Base-by-base conservation (phyloP, 768 basidiomycete genomes). In the Leccinellum albellum region DNA sequence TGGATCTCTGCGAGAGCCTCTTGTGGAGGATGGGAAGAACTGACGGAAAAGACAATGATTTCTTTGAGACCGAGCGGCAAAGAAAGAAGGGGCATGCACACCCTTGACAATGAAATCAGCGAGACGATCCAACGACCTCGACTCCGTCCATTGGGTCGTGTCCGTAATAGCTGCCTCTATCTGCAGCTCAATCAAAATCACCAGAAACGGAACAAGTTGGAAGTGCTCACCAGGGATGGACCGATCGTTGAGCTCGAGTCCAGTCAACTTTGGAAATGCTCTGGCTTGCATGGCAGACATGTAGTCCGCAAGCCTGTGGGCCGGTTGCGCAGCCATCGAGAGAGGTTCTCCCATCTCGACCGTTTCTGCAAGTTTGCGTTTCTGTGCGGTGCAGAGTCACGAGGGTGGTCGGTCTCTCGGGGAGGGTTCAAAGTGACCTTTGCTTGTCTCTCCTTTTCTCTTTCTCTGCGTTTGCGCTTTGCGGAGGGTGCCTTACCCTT, bases 211-310 rank as follows among this genome's bases (percentile, higher is more conserved):
- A 21, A 51, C 20, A 46, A 23, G 17, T 24, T 20, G 40, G n/a
- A 60, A 9, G 48, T 4, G 71, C 84, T 61, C 68, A 92, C 94
- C 84, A 66, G 88, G 88, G 71, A 97, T 87, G 51, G 76, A 77
- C 46, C 87, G 75, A 63, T 96, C 94, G 13, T 83, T 81, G 35
- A 95, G 78, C 74, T 98, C 95, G 57, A 98, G 77, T 13, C 75
- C 74, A 8, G 88, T 89, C 64, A 89, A 73, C 49, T 87, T 80
- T 3, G 85, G 76, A 64, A 87, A 88, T 4, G 83, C 79, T 64
- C 85, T 89, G 49, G 78, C 78, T 67, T 93, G 91, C 74, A 86
- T 78, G 24, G 79, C 68, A 9, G 81, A 74, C 20, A 95, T 66
- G 66, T 89, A 88, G 31, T 83, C 79, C 12, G 82, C 79, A n/a